Base-by-base conservation (phyloP, 768 basidiomycete species). In the Rhodotorula sphaerocarpa region DNA sequence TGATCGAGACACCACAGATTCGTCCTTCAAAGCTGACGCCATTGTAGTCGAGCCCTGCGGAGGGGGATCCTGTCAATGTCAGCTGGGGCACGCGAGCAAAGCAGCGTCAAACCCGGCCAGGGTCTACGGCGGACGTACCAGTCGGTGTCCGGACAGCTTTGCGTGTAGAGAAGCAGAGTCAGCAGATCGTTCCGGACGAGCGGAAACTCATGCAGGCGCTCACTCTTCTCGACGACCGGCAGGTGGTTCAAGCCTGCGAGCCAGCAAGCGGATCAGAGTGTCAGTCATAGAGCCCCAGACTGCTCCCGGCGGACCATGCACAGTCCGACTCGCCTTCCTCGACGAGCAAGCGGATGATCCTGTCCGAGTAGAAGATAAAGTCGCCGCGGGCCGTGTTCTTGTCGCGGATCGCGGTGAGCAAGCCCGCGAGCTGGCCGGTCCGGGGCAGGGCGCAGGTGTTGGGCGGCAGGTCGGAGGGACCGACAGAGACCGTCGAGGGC, bases 21-120 rank as follows among this genome's bases (percentile, higher is more conserved):
- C 90, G 89, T 10, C 93, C 93, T 72, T 93, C 86, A 72, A 99
- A 99, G 0, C 89, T 86, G 3, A 96, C 90, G 23, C 93, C 93
- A 60, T 88, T 82, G 74, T 92, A 95, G 12, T 79, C 80, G 55
- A 83, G 82, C 55, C 91, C 91, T 83, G 75, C 86, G 55, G 71
- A 70, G 2, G 34, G 6, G 11, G 9, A n/a, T 10, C 9, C 10
- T 39, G 10, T 39, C 10, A 16, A 4, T 70, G 74, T 43, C n/a
- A 56, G n/a, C 34, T 16, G 33, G 33, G 33, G 3, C 15, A 51
- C 12, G 33, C 59, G n/a, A n/a, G n/a, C n/a, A n/a, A n/a, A n/a
- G n/a, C n/a, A n/a, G n/a, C n/a, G n/a, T n/a, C n/a, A n/a, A n/a
- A n/a, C n/a, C n/a, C n/a, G n/a, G n/a, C n/a, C n/a, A n/a, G n/a